Evolutionary conservation across 306 rosid genomes (phyloP).

Genomic region (Hylodesmum podocarpum): DNA sequence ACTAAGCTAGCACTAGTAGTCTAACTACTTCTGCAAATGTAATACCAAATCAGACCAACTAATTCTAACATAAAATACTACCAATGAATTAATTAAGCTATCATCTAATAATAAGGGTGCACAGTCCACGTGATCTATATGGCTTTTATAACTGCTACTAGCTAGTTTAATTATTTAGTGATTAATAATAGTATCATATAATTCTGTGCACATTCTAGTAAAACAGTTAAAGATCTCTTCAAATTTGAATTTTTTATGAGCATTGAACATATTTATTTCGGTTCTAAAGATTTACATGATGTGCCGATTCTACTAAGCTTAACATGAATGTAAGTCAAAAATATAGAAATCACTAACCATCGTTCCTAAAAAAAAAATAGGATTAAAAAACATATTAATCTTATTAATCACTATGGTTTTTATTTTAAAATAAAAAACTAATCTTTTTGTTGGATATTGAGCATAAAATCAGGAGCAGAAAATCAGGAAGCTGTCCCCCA

Average conservation of each 20-base stretch:
- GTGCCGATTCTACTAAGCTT: neutral
- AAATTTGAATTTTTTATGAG: neutral
- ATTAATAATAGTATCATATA: neutral
- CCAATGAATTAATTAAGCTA: neutral
- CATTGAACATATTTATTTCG: neutral
- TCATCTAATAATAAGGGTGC: too few relatives aligned
- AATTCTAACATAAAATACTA: neutral
- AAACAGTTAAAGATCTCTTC: neutral
- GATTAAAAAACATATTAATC: too few relatives aligned
- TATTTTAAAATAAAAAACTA: too few relatives aligned
- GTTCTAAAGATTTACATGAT: neutral
- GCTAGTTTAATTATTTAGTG: neutral
- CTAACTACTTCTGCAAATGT: neutral
- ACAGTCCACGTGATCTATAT: too few relatives aligned
- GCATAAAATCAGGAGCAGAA: too few relatives aligned
- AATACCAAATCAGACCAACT: neutral
- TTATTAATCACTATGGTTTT: too few relatives aligned
- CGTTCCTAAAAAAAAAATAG: too few relatives aligned
- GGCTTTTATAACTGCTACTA: neutral
- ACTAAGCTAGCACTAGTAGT: too few relatives aligned
- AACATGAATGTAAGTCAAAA: neutral
- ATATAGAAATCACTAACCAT: too few relatives aligned
- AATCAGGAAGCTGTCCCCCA: too few relatives aligned
- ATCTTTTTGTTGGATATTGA: too few relatives aligned
- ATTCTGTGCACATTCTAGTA: neutral